These are phyloP conservation scores for Sicyos edulis DNA, from an alignment of 306 rosid species.

Conservation along the genomic window DNA sequence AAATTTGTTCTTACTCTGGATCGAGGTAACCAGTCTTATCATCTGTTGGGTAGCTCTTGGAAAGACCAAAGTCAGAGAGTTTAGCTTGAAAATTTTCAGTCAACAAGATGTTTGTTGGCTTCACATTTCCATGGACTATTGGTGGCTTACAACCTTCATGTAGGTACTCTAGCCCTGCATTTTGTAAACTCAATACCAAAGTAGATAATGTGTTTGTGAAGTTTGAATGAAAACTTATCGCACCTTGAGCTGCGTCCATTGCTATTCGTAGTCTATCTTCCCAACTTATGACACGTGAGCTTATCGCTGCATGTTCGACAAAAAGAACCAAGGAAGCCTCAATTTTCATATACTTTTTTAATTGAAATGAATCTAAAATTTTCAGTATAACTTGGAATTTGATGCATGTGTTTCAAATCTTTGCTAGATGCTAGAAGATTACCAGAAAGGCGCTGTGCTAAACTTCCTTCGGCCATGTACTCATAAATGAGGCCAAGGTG, in stretches of 20 bases:
- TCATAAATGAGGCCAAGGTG: slow-evolving; percentile 26
- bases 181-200: no score
- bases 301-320: slow-evolving; percentile 1
- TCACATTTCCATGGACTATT: slow-evolving; percentile 31
- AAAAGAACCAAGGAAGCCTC: background rate
- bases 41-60: slow-evolving; percentile 9
- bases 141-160: slow-evolving; percentile 46
- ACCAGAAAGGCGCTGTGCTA: slow-evolving; percentile 16
- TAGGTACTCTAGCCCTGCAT: slow-evolving; percentile 48
- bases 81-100: slow-evolving; percentile 26
- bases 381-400: background rate
- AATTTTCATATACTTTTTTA: background rate
- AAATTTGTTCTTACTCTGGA: slow-evolving; percentile 24
- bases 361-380: background rate
- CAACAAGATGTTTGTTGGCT: slow-evolving; percentile 30
- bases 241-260: slow-evolving; percentile 36
- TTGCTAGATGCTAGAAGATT: background rate
- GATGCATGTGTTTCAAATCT: background rate
- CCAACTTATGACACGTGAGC: slow-evolving; percentile 27
- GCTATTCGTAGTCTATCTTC: slow-evolving; percentile 35
- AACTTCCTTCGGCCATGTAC: slow-evolving; percentile 28
- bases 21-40: slow-evolving; percentile 24
- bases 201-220: no score
- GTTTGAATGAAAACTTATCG: background rate
- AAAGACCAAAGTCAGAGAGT: slow-evolving; percentile 33